Percentiles rank a stretch among this genome's conserved stretches.
phyloP scores from a whole-genome alignment of 306 rosid species.

The Prunus armeniaca region DNA sequence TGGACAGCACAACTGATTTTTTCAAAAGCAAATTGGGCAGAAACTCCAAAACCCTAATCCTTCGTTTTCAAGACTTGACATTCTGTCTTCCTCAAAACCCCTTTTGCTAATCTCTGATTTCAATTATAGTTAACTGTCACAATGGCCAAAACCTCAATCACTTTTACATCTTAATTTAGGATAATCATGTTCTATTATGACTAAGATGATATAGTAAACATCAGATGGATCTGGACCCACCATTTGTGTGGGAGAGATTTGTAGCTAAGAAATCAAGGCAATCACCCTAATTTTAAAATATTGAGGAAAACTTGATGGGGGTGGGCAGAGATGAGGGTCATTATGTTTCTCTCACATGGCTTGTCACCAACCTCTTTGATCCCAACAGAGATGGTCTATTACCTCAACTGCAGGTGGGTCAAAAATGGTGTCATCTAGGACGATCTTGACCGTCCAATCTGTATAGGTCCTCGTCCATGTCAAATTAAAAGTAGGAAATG shows the following conservation, averaged over 20 bases:
- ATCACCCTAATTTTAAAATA: slow-evolving; percentile 26
- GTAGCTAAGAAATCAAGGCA: slow-evolving; percentile 46
- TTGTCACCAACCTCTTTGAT: slow-evolving; percentile 55
- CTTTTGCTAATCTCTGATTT: slow-evolving; percentile 26
- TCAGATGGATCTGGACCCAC: slow-evolving; percentile 72
- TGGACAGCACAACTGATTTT: slow-evolving; percentile 65
- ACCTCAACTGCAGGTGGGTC: slow-evolving; percentile 86
- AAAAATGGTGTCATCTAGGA: slow-evolving; percentile 37
- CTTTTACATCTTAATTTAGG: slow-evolving; percentile 55
- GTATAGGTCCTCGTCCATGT: slow-evolving; percentile 35
- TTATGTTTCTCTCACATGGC: slow-evolving; percentile 58
- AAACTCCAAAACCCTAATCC: slow-evolving; percentile 17
- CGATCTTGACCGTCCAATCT: slow-evolving; percentile 48
- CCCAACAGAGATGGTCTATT: slow-evolving; percentile 66
- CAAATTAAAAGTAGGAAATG: slow-evolving; percentile 33
- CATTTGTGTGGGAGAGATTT: slow-evolving; percentile 30
- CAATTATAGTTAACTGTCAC: slow-evolving; percentile 38
- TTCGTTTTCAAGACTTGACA: slow-evolving; percentile 37
- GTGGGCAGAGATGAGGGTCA: slow-evolving; percentile 42
- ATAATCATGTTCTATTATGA: slow-evolving; percentile 41
- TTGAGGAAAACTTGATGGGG: slow-evolving; percentile 47
- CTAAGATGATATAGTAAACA: slow-evolving; percentile 56
- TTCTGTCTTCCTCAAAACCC: slow-evolving; percentile 23
- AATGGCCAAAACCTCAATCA: slow-evolving; percentile 49
- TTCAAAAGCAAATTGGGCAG: slow-evolving; percentile 21